Evolutionary conservation across 2,329 filamentous ascomycete genomes (phyloP), one percentile per base, ranked within the genome.

Genomic region (Ophiostoma australiae): DNA sequence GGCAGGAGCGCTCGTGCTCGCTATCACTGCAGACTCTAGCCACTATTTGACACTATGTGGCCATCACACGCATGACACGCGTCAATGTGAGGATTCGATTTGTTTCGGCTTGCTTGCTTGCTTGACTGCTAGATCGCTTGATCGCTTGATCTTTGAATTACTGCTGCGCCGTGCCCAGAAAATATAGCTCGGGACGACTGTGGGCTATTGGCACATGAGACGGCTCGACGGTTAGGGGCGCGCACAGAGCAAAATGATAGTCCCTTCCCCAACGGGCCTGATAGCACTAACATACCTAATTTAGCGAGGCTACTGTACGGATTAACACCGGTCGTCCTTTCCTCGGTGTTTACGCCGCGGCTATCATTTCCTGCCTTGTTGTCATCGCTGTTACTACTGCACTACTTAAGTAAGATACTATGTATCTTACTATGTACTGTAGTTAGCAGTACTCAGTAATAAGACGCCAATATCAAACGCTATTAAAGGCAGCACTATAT

Each of bases 201-300:
- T 58, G 52, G 23, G 52, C 52, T 58, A 58, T 27, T 58, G 52
- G 52, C 17, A 58, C 52, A 58, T 58, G 52, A 58, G 52, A 58
- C 23, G 52, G 52, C 52, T 58, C 3, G 23, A 58, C 4, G 27
- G 52, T 23, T 58, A 58, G 52, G 52, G 52, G 52, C n/a, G 52
- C 52, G 23, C 52, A 58, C 27, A 63, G 58, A 31, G 15, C 58
- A 63, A 33, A 33, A 17, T 58, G 52, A 23, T 58, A 31, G 52
- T 58, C 52, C 52, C 52, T 58, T 58, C 52, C 52, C 27, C 27
- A 31, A 63, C 58, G 27, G 58, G 27, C 58, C 58, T 63, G 58
- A 10, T 27, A 58, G 52, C 52, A 58, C 52, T 58, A 58, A 23
- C n/a, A 27, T 58, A n/a, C 52, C 23, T 27, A n/a, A 48, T 20